These are phyloP conservation scores for Peronospora tabacina DNA, from an alignment of 352 stramenopile species.

Conservation along the genomic window DNA sequence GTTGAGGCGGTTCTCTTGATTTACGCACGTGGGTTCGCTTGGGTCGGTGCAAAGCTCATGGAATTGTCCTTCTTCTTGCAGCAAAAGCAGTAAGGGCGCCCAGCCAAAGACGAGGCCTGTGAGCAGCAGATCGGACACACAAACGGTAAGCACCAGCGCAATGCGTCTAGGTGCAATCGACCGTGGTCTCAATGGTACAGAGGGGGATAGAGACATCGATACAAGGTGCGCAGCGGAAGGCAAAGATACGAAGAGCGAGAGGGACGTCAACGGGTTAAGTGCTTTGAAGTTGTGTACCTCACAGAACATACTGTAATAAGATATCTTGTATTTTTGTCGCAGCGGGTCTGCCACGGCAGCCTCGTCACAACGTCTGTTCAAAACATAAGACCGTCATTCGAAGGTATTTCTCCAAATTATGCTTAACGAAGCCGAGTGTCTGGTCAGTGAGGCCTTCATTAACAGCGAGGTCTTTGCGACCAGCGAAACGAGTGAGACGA, in stretches of 20 bases:
- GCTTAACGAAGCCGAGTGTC: conserved; percentile 2
- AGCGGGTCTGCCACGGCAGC: conserved; percentile 2
- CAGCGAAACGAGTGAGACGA: background rate
- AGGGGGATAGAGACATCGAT: conserved; percentile 5
- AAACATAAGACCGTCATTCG: background rate
- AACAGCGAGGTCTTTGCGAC: conserved; percentile 7
- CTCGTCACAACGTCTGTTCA: conserved; percentile 1
- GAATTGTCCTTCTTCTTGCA: conserved; percentile 80
- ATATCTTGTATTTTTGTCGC: conserved; percentile 10
- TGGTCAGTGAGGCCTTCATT: conserved; percentile 25
- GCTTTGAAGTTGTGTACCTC: too few relatives aligned
- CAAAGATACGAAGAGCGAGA: too few relatives aligned
- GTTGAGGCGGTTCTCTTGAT: conserved; percentile 82
- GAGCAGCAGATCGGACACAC: conserved; percentile 75
- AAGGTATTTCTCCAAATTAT: too few relatives aligned
- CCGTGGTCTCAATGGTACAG: conserved; percentile 4
- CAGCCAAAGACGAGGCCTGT: conserved; percentile 84
- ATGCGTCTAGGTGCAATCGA: conserved; percentile 39
- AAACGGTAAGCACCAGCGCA: conserved; percentile 59
- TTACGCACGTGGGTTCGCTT: conserved; percentile 34
- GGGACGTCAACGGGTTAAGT: too few relatives aligned
- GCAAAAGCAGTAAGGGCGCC: conserved; percentile 76
- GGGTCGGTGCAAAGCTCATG: conserved; percentile 50
- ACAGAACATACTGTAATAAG: background rate
- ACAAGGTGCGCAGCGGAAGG: too few relatives aligned